Conservation (phyloP, 768 basidiomycete species). For the Auricularia sp. region DNA sequence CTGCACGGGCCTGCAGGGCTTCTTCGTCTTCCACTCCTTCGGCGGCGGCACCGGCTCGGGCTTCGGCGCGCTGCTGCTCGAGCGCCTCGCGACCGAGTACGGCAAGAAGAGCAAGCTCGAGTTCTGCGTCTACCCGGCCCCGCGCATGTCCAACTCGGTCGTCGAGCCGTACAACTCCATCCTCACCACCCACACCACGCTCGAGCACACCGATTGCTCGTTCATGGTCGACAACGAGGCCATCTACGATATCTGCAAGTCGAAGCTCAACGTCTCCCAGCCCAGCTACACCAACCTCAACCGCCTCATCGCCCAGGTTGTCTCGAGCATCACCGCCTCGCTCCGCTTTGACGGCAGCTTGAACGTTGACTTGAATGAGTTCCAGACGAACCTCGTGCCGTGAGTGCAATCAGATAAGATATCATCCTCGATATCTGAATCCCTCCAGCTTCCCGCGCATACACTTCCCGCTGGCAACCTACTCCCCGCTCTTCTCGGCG, state of each 20-base stretch:
- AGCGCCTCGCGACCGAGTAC: conserved; percentile 92
- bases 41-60: conserved; percentile 98
- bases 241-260: conserved; percentile 53
- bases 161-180: conserved; percentile 98
- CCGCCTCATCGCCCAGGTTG: conserved; percentile 59
- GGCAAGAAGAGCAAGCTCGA: conserved; percentile 99
- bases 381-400: conserved; percentile 63
- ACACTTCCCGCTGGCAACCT: conserved; percentile 60
- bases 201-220: conserved; percentile 98
- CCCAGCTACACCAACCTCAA: conserved; percentile 59
- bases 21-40: conserved; percentile 99
- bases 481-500: conserved; percentile 54
- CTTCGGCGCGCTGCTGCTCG: conserved; percentile 92
- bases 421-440: too few relatives aligned
- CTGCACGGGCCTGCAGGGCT: conserved; percentile 93
- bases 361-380: conserved; percentile 59
- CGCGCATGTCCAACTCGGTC: conserved; percentile 85
- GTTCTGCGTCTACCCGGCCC: conserved; percentile 94
- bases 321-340: conserved; percentile 34
- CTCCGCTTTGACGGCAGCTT: conserved; percentile 55
- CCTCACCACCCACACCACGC: conserved; percentile 93
- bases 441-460: conserved; percentile 45
- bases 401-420: conserved; percentile 16
- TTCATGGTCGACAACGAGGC: conserved; percentile 98
- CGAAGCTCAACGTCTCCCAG: conserved; percentile 45